phyloP scores from a whole-genome alignment of 768 basidiomycete species.

The Lenzites betulinus region DNA sequence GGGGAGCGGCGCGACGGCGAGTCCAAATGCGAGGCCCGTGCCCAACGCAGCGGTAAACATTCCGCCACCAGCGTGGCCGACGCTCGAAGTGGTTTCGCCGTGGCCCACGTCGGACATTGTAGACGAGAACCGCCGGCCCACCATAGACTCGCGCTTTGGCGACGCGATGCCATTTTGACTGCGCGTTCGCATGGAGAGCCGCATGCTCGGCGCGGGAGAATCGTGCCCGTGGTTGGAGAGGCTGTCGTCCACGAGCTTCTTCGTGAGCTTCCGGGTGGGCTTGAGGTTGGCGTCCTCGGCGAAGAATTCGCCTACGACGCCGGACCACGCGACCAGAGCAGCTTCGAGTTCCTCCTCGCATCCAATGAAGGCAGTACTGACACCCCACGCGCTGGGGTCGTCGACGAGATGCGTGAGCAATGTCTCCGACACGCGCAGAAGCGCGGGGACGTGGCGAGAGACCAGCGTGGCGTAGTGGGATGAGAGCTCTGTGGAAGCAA shows the following conservation, averaged over 20 bases:
- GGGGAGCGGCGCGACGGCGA: slow-evolving; percentile 17
- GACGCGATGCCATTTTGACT: slow-evolving; percentile 13
- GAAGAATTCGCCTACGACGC: slow-evolving; percentile 50
- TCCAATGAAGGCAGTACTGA: slow-evolving; percentile 59
- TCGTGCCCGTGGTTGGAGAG: slow-evolving; percentile 10
- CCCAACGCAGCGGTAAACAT: slow-evolving; percentile 35
- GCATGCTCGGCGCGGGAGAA: slow-evolving; percentile 2
- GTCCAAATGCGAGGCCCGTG: slow-evolving; percentile 29
- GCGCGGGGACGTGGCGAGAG: slow-evolving; percentile 50
- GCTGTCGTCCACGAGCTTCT: slow-evolving; percentile 11
- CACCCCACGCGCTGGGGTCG: slow-evolving; percentile 68
- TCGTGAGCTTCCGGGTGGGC: slow-evolving; percentile 18
- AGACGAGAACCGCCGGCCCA: slow-evolving; percentile 9
- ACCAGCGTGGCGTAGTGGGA: slow-evolving; percentile 54
- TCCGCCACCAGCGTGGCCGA: slow-evolving; percentile 17
- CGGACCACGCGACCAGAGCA: slow-evolving; percentile 59
- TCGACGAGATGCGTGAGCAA: slow-evolving; percentile 53
- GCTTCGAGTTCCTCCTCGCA: slow-evolving; percentile 53
- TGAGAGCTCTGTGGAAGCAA: slow-evolving; percentile 41
- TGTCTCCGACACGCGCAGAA: slow-evolving; percentile 51
- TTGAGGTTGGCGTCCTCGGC: slow-evolving; percentile 17
- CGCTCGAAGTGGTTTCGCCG: slow-evolving; percentile 3
- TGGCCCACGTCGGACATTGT: slow-evolving; percentile 19
- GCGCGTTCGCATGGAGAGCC: slow-evolving; percentile 11
- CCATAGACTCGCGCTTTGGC: neutral